phyloP scores from a whole-genome alignment of 2,329 filamentous ascomycete genomes.

The Niveomyces coronatus region DNA sequence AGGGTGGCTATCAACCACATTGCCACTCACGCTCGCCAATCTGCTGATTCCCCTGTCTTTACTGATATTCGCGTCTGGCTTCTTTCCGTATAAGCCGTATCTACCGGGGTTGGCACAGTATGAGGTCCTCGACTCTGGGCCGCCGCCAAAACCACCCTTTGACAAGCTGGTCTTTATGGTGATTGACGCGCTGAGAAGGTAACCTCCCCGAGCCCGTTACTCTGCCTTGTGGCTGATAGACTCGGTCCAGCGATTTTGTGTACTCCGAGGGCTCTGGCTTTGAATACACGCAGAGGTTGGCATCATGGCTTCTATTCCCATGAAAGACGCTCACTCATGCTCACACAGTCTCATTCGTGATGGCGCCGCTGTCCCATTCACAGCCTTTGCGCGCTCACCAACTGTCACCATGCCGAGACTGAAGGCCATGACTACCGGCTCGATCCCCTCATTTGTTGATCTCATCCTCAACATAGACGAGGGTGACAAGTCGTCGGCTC shows the following conservation, averaged over 20 bases:
- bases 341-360: constrained; percentile 64
- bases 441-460: constrained; percentile 95
- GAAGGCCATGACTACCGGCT: constrained; percentile 94
- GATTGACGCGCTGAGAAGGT: constrained; percentile 88
- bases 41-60: constrained; percentile 66
- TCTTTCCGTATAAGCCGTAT: constrained; percentile 96
- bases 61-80: constrained; percentile 72
- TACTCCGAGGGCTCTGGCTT: constrained; percentile 75
- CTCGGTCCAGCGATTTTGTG: constrained; percentile 69
- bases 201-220: constrained; percentile 15
- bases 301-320: background rate
- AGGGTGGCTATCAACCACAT: constrained; percentile 20
- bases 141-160: constrained; percentile 59
- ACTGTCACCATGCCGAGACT: constrained; percentile 98
- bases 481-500: constrained; percentile 78
- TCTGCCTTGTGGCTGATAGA: no score
- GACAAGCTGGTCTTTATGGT: constrained; percentile 95
- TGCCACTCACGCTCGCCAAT: constrained; percentile 58
- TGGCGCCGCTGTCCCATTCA: constrained; percentile 83
- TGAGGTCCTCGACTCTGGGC: constrained; percentile 43
- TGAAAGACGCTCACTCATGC: constrained; percentile 9
- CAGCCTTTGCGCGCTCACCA: constrained; percentile 88
- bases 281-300: constrained; percentile 74
- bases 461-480: constrained; percentile 95
- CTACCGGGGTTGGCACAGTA: constrained; percentile 73